phyloP scores from a whole-genome alignment of 2,329 filamentous ascomycete species.

The Neofusicoccum umdonicola region DNA sequence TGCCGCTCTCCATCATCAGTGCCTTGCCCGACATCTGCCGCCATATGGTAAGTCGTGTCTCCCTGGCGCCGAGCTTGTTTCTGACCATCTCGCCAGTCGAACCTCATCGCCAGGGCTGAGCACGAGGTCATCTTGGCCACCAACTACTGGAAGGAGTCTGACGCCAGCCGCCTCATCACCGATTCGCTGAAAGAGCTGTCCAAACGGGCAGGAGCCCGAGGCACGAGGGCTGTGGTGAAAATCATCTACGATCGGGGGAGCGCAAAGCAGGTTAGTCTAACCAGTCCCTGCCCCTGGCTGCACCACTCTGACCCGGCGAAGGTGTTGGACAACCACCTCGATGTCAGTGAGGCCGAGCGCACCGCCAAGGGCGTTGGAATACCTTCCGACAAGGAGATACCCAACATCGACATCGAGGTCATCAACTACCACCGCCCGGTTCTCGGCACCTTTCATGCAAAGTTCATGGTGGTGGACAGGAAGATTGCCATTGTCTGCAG shows the following conservation, averaged over 20 bases:
- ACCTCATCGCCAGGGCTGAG: slow-evolving; percentile 70
- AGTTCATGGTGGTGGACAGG: slow-evolving; percentile 75
- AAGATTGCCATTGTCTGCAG: slow-evolving; percentile 69
- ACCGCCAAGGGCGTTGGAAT: slow-evolving; percentile 55
- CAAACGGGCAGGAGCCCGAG: slow-evolving; percentile 57
- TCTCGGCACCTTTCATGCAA: slow-evolving; percentile 73
- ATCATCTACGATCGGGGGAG: slow-evolving; percentile 73
- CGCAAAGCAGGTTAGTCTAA: slow-evolving; percentile 52
- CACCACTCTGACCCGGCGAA: slow-evolving; percentile 19
- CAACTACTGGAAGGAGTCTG: slow-evolving; percentile 71
- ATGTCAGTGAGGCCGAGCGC: slow-evolving; percentile 59
- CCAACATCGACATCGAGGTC: slow-evolving; percentile 69
- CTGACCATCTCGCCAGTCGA: slow-evolving; percentile 45
- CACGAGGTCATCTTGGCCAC: slow-evolving; percentile 72
- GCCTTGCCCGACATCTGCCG: slow-evolving; percentile 68
- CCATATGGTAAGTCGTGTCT: slow-evolving; percentile 52
- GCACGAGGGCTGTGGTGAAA: slow-evolving; percentile 63
- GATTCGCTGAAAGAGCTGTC: slow-evolving; percentile 70
- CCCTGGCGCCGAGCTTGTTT: neutral
- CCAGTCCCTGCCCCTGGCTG: neutral
- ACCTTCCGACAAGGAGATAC: slow-evolving; percentile 63
- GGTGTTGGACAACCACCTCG: slow-evolving; percentile 62
- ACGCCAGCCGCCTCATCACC: slow-evolving; percentile 65
- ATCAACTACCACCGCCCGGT: slow-evolving; percentile 69
- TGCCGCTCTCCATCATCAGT: slow-evolving; percentile 68